Evolutionary conservation across 179 eudicot genomes (phyloP).

Genomic region (Amaranthus tricolor): DNA sequence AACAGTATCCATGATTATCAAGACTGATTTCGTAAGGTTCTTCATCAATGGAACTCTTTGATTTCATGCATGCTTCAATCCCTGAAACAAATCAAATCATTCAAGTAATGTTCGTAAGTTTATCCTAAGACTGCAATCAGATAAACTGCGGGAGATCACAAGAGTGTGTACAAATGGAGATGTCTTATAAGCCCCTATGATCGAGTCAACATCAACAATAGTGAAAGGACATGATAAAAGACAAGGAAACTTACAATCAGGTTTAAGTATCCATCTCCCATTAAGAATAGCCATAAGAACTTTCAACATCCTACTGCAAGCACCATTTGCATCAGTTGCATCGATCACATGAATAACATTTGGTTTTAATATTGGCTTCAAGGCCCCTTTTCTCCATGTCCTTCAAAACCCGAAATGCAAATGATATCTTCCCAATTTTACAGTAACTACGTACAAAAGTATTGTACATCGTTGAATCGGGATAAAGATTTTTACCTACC

Average conservation of each 20-base stretch:
- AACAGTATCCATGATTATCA: constrained; percentile 68
- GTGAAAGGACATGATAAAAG: not conserved
- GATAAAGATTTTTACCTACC: constrained; percentile 63
- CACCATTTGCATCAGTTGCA: constrained; percentile 80
- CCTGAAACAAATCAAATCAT: constrained; percentile 48
- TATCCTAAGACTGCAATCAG: no score
- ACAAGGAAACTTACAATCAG: constrained; percentile 59
- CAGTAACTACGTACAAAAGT: constrained; percentile 60
- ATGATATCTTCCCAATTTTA: constrained; percentile 66
- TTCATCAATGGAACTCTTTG: constrained; percentile 52
- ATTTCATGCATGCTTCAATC: constrained; percentile 66
- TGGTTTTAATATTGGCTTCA: no score
- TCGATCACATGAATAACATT: constrained; percentile 91
- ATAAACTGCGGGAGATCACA: no score
- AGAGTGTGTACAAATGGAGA: no score
- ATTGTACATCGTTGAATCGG: constrained; percentile 68
- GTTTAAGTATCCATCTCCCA: constrained; percentile 79
- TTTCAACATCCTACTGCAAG: constrained; percentile 73
- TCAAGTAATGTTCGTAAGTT: not conserved
- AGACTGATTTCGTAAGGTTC: constrained; percentile 66
- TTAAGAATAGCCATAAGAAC: constrained; percentile 86
- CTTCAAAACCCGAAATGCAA: constrained; percentile 89
- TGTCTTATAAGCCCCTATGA: no score
- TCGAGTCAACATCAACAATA: no score
- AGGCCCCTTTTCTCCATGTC: constrained; percentile 92